phyloP scores from a whole-genome alignment of 2,329 filamentous ascomycete species.

The Calonectria montana region DNA sequence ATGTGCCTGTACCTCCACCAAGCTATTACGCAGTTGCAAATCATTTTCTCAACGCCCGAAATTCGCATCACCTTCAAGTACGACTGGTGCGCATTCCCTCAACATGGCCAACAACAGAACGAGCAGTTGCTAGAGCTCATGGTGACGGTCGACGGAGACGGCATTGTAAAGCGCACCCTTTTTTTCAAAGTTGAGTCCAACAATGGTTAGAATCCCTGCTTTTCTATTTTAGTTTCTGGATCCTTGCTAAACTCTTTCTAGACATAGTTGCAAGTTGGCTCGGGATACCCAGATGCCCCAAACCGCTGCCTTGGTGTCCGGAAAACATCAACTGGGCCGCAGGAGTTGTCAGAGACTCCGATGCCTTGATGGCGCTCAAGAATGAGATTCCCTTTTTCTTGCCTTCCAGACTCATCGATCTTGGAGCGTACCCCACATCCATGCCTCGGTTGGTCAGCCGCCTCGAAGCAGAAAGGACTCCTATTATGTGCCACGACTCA shows the following conservation, averaged over 20 bases:
- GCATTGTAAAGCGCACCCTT: background rate
- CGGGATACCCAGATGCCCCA: background rate
- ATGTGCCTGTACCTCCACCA: conserved; percentile 4
- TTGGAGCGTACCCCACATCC: background rate
- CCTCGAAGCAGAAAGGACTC: background rate
- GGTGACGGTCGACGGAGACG: background rate
- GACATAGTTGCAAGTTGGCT: background rate
- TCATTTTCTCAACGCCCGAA: background rate
- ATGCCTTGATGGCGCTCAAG: background rate
- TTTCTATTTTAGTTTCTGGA: background rate
- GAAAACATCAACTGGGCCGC: background rate
- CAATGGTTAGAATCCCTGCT: background rate
- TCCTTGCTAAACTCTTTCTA: background rate
- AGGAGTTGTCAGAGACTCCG: background rate
- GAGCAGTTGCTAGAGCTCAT: background rate
- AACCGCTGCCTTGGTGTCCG: background rate
- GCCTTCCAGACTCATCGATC: background rate
- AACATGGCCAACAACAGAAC: background rate
- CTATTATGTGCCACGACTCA: background rate
- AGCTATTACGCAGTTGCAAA: background rate
- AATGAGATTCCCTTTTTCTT: background rate
- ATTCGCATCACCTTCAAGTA: background rate
- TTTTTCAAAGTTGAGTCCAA: background rate
- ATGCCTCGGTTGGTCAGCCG: background rate
- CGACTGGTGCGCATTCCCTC: background rate